These are phyloP conservation scores for Cryphonectria parasitica DNA, from an alignment of 2,329 filamentous ascomycete genomes.

Conservation along the genomic window DNA sequence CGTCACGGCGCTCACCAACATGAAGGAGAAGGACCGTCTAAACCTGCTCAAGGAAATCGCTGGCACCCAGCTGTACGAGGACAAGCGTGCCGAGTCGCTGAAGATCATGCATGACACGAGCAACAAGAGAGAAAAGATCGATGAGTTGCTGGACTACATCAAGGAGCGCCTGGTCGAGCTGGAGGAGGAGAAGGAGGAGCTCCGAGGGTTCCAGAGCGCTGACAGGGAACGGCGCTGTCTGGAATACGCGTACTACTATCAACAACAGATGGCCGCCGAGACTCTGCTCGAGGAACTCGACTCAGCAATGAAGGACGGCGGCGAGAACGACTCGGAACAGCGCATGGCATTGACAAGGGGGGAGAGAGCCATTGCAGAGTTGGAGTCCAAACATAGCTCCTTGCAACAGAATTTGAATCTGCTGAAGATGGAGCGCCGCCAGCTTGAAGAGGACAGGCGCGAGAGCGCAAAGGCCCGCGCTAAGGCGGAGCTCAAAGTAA, in stretches of 20 bases:
- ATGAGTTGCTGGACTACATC: slow-evolving; percentile 89
- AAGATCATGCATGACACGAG: slow-evolving; percentile 98
- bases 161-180: slow-evolving; percentile 86
- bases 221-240: slow-evolving; percentile 89
- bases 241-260: slow-evolving; percentile 92
- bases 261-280: slow-evolving; percentile 80
- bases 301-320: slow-evolving; percentile 76
- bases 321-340: slow-evolving; percentile 82
- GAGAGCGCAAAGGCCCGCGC: slow-evolving; percentile 80
- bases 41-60: slow-evolving; percentile 96
- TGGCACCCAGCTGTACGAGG: slow-evolving; percentile 95
- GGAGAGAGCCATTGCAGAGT: slow-evolving; percentile 75
- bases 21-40: slow-evolving; percentile 93
- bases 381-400: slow-evolving; percentile 79
- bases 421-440: slow-evolving; percentile 79
- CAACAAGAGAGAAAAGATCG: slow-evolving; percentile 92
- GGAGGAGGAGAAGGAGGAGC: slow-evolving; percentile 96
- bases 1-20: slow-evolving; percentile 94
- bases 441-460: slow-evolving; percentile 87
- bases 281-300: slow-evolving; percentile 82
- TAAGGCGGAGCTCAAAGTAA: slow-evolving; percentile 83
- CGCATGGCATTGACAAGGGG: slow-evolving; percentile 75
- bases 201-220: slow-evolving; percentile 92
- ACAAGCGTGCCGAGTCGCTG: slow-evolving; percentile 83
- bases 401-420: slow-evolving; percentile 83